Percentiles rank a stretch among this genome's conserved stretches.
These are phyloP conservation scores for Syzygium oleosum DNA, from an alignment of 345 rosid species.

Conservation along the genomic window DNA sequence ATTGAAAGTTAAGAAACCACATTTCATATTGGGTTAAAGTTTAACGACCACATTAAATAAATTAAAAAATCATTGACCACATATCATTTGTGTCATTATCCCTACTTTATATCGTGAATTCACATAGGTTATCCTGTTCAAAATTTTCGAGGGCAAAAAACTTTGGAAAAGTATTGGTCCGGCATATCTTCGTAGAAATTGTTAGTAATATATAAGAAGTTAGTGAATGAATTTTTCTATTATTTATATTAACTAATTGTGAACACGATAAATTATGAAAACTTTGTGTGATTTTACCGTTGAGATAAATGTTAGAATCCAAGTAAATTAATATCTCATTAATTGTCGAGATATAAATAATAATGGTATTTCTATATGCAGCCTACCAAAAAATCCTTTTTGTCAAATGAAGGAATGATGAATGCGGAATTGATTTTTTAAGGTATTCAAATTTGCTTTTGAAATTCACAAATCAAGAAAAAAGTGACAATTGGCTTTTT, in stretches of 20 bases:
- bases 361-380: background rate
- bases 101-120: fast-evolving
- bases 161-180: background rate
- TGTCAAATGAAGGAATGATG: background rate
- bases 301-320: background rate
- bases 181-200: background rate
- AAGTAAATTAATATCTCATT: background rate
- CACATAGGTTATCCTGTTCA: background rate
- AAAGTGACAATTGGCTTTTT: background rate
- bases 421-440: background rate
- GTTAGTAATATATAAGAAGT: background rate
- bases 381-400: background rate
- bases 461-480: background rate
- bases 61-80: no score
- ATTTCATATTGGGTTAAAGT: no score
- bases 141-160: background rate
- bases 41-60: no score
- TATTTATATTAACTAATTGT: background rate
- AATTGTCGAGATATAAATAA: background rate
- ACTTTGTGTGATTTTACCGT: background rate
- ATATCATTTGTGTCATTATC: no score
- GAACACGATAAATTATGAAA: background rate
- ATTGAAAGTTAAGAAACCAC: no score
- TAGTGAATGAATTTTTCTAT: background rate
- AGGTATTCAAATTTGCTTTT: background rate